Base-by-base conservation (phyloP, 495 filamentous ascomycete genomes). In the Aspergillus saccharolyticus region DNA sequence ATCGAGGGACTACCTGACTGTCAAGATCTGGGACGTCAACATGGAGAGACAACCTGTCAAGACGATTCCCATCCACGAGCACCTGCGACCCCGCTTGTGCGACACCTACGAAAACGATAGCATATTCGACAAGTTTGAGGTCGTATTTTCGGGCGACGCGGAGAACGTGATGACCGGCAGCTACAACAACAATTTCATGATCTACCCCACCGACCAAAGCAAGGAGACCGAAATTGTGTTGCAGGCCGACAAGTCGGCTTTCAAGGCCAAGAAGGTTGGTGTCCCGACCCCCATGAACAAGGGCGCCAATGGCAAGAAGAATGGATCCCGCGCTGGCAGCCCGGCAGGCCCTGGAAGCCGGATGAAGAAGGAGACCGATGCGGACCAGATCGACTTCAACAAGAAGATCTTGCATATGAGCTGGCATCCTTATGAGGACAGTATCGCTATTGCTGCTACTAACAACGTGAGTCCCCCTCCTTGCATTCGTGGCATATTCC, bases 151-250 rank as follows among this genome's bases (percentile, higher is more conserved):
- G 3, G 94, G 94, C 16, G 94, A 97, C 71, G 91, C 91, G 9
- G 93, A 95, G 78, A 97, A 98, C 66, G 94, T 97, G 57, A 98
- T 98, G 94, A 98, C 94, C 6, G 94, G 94, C 63, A 96, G 90
- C 70, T 98, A 98, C 80, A 98, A 98, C 83, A 98, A 98, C 76
- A 98, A 98, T 76, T 98, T 98, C 80, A 98, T 98, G 94, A 98
- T 98, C 64, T 98, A 98, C 74, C 94, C 94, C 0, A 94, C 92
- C 30, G 92, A 97, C 63, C 89, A 91, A 6, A 87, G 90, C 59
- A 92, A 93, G 74, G 95, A 98, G 66, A 92, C 93, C 6, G 94
- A 98, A 74, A 91, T 98, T 45, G 94, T 98, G 46, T 74, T 98
- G 56, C 94, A 98, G 74, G 94, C 94, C 19, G 94, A 98, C 73